Base-by-base conservation (phyloP, 371 early-diverging fungal species). In the Umbelopsis sp. region DNA sequence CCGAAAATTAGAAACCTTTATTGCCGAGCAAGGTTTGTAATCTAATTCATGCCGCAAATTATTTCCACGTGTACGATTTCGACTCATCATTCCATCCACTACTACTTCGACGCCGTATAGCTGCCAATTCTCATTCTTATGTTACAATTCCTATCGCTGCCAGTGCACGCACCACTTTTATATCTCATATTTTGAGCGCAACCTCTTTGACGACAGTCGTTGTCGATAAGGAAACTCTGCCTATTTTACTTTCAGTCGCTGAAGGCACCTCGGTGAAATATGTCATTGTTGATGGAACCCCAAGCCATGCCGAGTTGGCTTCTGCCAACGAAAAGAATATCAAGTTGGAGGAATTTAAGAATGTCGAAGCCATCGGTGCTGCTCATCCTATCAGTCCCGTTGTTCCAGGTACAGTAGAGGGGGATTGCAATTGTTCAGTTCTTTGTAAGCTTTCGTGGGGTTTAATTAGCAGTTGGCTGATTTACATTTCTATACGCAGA, bases 61-160 rank as follows among this genome's bases (percentile, higher is more conserved):
- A 1, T 10, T 41, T 41, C 41, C 41, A 41, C 7, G 29, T 24
- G 35, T 22, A 18, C 8, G 11, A 35, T 24, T 41, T 29, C 7
- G 41, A 44, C 35, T 38, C 63, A 37, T 22, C 11, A 20, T 18
- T 35, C 0, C 11, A 8, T 63, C 11, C 29, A 44, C 11, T 57
- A 16, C 25, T 62, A 16, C 25, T 62, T 11, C 18, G 0, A 50
- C n/a, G 50, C 35, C 14, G 18, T 18, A 24, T 53, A 85, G 85
- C 77, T 37, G 78, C 82, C 22, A 80, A 82, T 29, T 66, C 66
- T 53, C 70, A 73, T 41, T 67, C 65, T n/a, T 65, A 70, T 29
- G 77, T 82, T 12, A 79, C 83, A 37, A 70, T 86, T 4, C 81
- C 86, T 48, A 73, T 86, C n/a, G 72, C 75, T 29, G 70, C 72